Base-by-base conservation (phyloP, 2,329 filamentous ascomycete species). In the Botrytis hyacinthi region DNA sequence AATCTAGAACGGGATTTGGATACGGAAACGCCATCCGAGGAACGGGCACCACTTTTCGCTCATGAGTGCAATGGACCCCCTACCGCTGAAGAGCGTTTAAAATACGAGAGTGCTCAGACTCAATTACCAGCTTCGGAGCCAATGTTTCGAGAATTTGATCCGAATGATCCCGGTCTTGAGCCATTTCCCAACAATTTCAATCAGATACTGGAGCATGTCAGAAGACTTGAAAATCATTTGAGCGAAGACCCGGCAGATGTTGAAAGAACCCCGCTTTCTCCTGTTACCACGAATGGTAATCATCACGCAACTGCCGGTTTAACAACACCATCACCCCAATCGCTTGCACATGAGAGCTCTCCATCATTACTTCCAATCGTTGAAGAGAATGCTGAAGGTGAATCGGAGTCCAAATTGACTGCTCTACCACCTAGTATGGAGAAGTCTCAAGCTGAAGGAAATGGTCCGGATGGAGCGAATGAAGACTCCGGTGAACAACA, bases 11-110 rank as follows among this genome's bases (percentile, higher is more conserved):
- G 59, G 8, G 70, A 66, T 42, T 71, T 65, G 22, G 70, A 65
- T 12, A 40, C n/a, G 8, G 70, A 65, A 54, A 71, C 70, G 63
- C 79, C 79, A 66, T 72, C 65, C 26, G 70, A 80, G n/a, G 79
- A 80, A 37, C 73, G 76, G 67, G 79, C 77, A 16, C 80, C 80
- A 16, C 73, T 76, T 10, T 81, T 81, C 62, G 75, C 78, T 20
- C 78, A 81, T 69, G 80, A 81, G 73, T 74, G 76, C 48, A 68
- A 70, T 42, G 61, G 57, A 12, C 74, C 75, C 61, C 77, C 76
- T 44, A 74, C 73, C 12, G 73, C 71, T 37, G 73, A 73, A 46
- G 75, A 77, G 60, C 74, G 73, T 40, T 8, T 35, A 26, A 20
- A 65, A 46, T 71, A 35, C 37, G 32, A 71, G 37, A 32, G 32